Conservation (phyloP, 2,329 filamentous ascomycete species). For the Penicillium sp. region DNA sequence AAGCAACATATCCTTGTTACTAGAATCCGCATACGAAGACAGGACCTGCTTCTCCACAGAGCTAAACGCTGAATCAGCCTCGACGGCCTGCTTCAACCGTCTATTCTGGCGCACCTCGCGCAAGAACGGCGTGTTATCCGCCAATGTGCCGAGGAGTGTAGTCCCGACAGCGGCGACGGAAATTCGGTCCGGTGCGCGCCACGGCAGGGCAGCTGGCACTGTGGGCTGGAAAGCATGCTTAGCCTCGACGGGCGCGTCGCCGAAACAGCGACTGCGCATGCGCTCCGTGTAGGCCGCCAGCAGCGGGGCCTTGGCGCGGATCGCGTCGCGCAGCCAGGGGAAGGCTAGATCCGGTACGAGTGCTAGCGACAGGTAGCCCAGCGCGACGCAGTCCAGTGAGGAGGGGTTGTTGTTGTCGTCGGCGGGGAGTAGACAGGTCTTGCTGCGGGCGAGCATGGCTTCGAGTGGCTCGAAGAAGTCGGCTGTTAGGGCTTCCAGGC, state of each 20-base stretch:
- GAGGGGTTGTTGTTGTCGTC: slow-evolving; percentile 50
- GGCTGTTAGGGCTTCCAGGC: slow-evolving; percentile 69
- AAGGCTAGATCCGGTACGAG: slow-evolving; percentile 61
- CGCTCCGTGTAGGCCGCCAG: slow-evolving; percentile 49
- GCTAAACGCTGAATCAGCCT: slow-evolving; percentile 29
- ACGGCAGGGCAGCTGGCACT: slow-evolving; percentile 30
- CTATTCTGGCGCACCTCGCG: slow-evolving; percentile 39
- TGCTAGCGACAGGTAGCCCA: slow-evolving; percentile 78
- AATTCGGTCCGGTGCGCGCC: slow-evolving; percentile 37
- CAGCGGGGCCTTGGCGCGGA: slow-evolving; percentile 51
- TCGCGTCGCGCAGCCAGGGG: slow-evolving; percentile 60
- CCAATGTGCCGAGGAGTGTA: slow-evolving; percentile 37
- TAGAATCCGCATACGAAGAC: slow-evolving; percentile 24
- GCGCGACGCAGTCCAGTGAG: slow-evolving; percentile 73
- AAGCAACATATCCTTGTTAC: slow-evolving; percentile 36
- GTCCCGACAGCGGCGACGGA: slow-evolving; percentile 34
- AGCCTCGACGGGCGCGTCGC: slow-evolving; percentile 20
- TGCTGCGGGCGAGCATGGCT: slow-evolving; percentile 55
- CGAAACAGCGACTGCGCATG: slow-evolving; percentile 41
- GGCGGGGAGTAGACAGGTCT: slow-evolving; percentile 55
- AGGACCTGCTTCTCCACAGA: slow-evolving; percentile 27
- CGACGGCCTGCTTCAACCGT: slow-evolving; percentile 37
- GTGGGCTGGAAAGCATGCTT: slow-evolving; percentile 24
- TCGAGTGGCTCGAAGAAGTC: slow-evolving; percentile 71
- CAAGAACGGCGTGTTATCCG: slow-evolving; percentile 40